These are phyloP conservation scores for Pistacia vera DNA, from an alignment of 345 rosid species.

Conservation along the genomic window DNA sequence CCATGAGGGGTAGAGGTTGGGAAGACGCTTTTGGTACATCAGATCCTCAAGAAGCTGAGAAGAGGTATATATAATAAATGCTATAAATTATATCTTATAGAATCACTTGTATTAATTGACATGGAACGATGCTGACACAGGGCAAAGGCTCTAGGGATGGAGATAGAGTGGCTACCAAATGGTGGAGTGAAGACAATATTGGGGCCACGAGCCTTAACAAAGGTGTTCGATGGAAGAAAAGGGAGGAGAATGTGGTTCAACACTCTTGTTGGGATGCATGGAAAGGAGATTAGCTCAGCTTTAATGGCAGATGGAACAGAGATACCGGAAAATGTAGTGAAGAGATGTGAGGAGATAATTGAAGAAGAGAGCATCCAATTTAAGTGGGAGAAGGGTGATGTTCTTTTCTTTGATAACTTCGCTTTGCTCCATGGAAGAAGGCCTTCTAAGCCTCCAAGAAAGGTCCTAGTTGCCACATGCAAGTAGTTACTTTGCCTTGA, in stretches of 20 bases:
- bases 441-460: slow-evolving; percentile 60
- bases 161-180: slow-evolving; percentile 55
- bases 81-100: no score
- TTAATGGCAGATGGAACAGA: slow-evolving; percentile 60
- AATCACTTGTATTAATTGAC: not conserved
- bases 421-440: slow-evolving; percentile 74
- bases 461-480: slow-evolving; percentile 62
- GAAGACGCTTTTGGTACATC: slow-evolving; percentile 63
- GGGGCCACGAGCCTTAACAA: slow-evolving; percentile 45
- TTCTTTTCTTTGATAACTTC: slow-evolving; percentile 60
- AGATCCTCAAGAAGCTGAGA: slow-evolving; percentile 50
- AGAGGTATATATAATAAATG: slow-evolving; percentile 28
- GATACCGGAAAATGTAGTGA: slow-evolving; percentile 46
- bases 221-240: slow-evolving; percentile 64
- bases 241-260: slow-evolving; percentile 81
- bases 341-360: slow-evolving; percentile 59
- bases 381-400: slow-evolving; percentile 73
- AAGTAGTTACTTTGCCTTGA: slow-evolving; percentile 40
- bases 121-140: slow-evolving; percentile 20
- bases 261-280: slow-evolving; percentile 61
- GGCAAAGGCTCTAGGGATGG: slow-evolving; percentile 57
- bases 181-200: slow-evolving; percentile 46
- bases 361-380: slow-evolving; percentile 79
- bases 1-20: slow-evolving; percentile 74
- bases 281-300: slow-evolving; percentile 64